Evolutionary conservation across 495 filamentous ascomycete genomes (phyloP).

Genomic region (Penicillium lividum): DNA sequence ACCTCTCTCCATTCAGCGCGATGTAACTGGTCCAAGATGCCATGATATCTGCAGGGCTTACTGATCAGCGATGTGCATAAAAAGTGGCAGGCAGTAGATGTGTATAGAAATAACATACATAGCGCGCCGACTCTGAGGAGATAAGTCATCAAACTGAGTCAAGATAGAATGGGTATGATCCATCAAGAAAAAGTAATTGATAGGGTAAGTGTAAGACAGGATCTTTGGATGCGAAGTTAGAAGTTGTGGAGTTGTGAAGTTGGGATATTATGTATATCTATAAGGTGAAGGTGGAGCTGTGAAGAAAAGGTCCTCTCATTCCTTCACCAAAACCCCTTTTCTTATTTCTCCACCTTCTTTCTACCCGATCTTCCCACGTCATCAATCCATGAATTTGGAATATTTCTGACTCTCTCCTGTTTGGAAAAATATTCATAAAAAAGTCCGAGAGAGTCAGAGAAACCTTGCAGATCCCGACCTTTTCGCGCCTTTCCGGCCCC

Average conservation of each 20-base stretch:
- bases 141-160: not conserved
- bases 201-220: too few relatives aligned
- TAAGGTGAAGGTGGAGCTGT: not conserved
- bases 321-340: not conserved
- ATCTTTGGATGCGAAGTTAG: too few relatives aligned
- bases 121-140: not conserved
- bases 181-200: not conserved
- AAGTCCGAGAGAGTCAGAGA: not conserved
- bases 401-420: too few relatives aligned
- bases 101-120: not conserved
- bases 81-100: not conserved
- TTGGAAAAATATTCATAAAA: not conserved
- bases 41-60: slow-evolving; percentile 23
- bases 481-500: slow-evolving; percentile 6
- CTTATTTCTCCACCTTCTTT: slow-evolving; percentile 1
- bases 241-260: too few relatives aligned
- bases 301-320: slow-evolving; percentile 2
- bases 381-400: not conserved
- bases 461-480: slow-evolving; percentile 4
- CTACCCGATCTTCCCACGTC: not conserved
- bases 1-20: slow-evolving; percentile 37
- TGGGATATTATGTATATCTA: not conserved
- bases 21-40: slow-evolving; percentile 31
- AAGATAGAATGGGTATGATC: not conserved
- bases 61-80: not conserved